Evolutionary conservation across 164 flowering plant species (phyloP).

Genomic region (Tetrastigma voinierianum): DNA sequence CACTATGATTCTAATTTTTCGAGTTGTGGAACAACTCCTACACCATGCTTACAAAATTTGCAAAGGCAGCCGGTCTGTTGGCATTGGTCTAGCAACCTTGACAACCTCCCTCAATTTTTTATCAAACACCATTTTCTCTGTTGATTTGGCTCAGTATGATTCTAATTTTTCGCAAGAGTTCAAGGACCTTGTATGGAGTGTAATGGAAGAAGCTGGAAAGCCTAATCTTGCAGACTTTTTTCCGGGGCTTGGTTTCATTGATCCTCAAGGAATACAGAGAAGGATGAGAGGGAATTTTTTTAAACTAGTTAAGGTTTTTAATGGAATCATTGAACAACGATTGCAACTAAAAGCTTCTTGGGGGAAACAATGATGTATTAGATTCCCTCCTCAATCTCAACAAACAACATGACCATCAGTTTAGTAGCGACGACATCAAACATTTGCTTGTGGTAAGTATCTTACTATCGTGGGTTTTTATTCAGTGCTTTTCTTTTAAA

Average conservation of each 20-base stretch:
- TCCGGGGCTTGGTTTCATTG: constrained; percentile 22
- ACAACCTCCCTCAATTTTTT: constrained; percentile 24
- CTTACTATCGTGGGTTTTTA: no score
- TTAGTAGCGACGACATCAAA: background rate
- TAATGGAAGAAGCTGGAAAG: constrained; percentile 22
- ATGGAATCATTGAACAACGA: constrained; percentile 18
- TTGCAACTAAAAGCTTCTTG: background rate
- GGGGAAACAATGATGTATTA: constrained; percentile 17
- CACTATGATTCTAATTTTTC: constrained; percentile 7
- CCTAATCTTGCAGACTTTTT: constrained; percentile 31
- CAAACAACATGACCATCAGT: constrained; percentile 13
- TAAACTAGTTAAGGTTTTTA: constrained; percentile 16
- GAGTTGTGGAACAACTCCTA: constrained; percentile 26
- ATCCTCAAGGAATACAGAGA: constrained; percentile 25
- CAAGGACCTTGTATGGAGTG: constrained; percentile 11
- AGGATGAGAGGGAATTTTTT: constrained; percentile 1
- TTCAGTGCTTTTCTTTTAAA: no score
- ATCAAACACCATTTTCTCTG: constrained; percentile 35
- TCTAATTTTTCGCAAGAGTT: constrained; percentile 19
- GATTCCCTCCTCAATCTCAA: constrained; percentile 18
- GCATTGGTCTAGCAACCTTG: constrained; percentile 22
- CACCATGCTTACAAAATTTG: constrained; percentile 10
- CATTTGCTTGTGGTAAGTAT: constrained; percentile 9
- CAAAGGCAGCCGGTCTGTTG: constrained; percentile 7
- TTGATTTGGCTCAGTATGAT: constrained; percentile 20